Evolutionary conservation across 2,329 filamentous ascomycete genomes (phyloP), one percentile per base, ranked within the genome.

Genomic region (Fusarium transvaalense): DNA sequence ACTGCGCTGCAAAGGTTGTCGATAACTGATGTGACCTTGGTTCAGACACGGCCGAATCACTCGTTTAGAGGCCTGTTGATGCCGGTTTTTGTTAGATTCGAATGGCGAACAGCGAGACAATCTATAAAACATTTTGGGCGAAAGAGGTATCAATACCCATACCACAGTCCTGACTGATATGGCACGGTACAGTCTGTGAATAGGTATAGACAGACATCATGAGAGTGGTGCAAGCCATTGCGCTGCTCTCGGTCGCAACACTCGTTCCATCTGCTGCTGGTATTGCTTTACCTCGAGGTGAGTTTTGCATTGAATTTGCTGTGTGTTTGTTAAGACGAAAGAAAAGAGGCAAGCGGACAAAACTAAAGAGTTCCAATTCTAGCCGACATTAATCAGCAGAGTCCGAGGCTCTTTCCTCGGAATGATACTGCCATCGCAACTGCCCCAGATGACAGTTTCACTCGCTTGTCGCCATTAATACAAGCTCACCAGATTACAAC

Each of bases 151-250:
- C 39, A n/a, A 35, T 25, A 35, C 21, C 47, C 19, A 29, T 25
- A 17, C 21, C 32, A 15, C 31, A 32, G 15, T n/a, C 15, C 21
- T 19, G 15, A 32, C 21, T 19, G 15, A 32, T 25, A 46, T 57
- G 23, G 21, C 21, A 48, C 45, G 21, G 31, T 25, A 34, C 4
- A 48, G 45, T 48, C 21, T 25, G 45, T 13, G 32, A 17, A 21
- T 34, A n/a, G n/a, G n/a, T n/a, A 50, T 38, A 50, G 10, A 38
- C 47, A 50, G 32, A 38, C 42, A 41, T 38, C 59, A 69, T 63
- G 53, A 74, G 74, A 71, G 62, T 47, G 55, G 42, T 45, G 58
- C 72, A 68, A 52, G 41, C 32, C 21, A 53, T 60, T 47, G 67
- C 50, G 53, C 63, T 74, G 46, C 56, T 74, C 57, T 56, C 56